phyloP scores from a whole-genome alignment of 805 yeast genomes.

The Peterozyma xylosa region DNA sequence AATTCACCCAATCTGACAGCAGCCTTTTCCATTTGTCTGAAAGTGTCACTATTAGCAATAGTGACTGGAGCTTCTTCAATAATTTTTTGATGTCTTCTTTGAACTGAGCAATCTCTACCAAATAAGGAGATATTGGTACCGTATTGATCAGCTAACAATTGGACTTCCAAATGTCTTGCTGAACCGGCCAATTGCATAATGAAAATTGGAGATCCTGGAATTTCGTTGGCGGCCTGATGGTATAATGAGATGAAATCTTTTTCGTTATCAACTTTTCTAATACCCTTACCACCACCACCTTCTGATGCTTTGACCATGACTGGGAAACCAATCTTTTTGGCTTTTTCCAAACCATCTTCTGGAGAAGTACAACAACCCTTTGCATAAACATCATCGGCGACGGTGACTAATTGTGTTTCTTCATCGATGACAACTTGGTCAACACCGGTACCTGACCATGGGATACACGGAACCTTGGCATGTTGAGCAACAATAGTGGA shows the following conservation, averaged over 20 bases:
- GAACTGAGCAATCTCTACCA: constrained; percentile 99
- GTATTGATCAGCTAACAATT: constrained; percentile 94
- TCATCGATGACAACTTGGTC: constrained; percentile 68
- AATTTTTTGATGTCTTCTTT: constrained; percentile 98
- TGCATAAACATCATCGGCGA: constrained; percentile 72
- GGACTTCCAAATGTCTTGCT: constrained; percentile 98
- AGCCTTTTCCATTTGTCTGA: constrained; percentile 89
- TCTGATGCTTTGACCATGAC: constrained; percentile 99
- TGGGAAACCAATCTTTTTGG: constrained; percentile 89
- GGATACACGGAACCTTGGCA: constrained; percentile 96
- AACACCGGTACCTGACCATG: constrained; percentile 99
- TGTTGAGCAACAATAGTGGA: constrained; percentile 99
- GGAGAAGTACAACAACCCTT: constrained; percentile 85
- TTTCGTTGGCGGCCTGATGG: constrained; percentile 93
- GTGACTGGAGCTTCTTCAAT: constrained; percentile 99
- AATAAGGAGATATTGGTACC: constrained; percentile 95
- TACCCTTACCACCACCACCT: constrained; percentile 99
- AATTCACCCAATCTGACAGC: constrained; percentile 95
- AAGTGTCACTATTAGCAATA: constrained; percentile 79
- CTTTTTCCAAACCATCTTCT: constrained; percentile 83
- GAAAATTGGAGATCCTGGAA: constrained; percentile 98
- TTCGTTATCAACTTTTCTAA: constrained; percentile 87
- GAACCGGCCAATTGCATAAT: constrained; percentile 96
- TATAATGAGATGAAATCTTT: constrained; percentile 70
- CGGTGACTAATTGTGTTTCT: constrained; percentile 76